A percentile compares a stretch with the other conserved stretches of the same genome.
Conservation (phyloP, 768 basidiomycete genomes). For the Hirschioporus abietinus region DNA sequence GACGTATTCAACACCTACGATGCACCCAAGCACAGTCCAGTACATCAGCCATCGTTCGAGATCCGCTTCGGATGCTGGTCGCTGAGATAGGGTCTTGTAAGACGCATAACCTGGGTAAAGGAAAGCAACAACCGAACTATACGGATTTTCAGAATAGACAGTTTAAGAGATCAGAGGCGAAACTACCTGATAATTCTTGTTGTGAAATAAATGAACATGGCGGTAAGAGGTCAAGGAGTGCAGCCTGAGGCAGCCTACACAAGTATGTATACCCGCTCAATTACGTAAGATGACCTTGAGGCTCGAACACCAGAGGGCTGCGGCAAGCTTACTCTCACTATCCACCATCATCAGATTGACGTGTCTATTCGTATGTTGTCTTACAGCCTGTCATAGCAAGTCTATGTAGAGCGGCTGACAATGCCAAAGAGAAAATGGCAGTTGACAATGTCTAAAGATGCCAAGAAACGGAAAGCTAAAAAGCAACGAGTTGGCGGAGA, state of each 20-base stretch:
- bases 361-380: too few relatives aligned
- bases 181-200: constrained; percentile 1
- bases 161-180: background rate
- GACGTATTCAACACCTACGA: constrained; percentile 76
- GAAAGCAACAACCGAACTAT: constrained; percentile 60
- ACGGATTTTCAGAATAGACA: background rate
- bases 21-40: constrained; percentile 85
- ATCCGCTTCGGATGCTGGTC: constrained; percentile 80
- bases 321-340: too few relatives aligned
- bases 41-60: constrained; percentile 97
- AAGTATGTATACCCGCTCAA: background rate
- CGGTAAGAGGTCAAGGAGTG: background rate
- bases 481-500: constrained; percentile 5
- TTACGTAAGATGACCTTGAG: background rate
- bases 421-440: background rate
- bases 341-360: too few relatives aligned
- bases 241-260: background rate
- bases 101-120: constrained; percentile 93
- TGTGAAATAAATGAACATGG: constrained; percentile 2
- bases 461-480: constrained; percentile 6
- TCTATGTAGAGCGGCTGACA: background rate
- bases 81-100: constrained; percentile 87
- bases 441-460: constrained; percentile 1
- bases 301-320: too few relatives aligned
- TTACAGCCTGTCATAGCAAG: too few relatives aligned